A percentile compares a stretch with the other conserved stretches of the same genome.
Evolutionary conservation across 805 yeast species (phyloP).

Genomic region (Scheffersomyces stipitis): DNA sequence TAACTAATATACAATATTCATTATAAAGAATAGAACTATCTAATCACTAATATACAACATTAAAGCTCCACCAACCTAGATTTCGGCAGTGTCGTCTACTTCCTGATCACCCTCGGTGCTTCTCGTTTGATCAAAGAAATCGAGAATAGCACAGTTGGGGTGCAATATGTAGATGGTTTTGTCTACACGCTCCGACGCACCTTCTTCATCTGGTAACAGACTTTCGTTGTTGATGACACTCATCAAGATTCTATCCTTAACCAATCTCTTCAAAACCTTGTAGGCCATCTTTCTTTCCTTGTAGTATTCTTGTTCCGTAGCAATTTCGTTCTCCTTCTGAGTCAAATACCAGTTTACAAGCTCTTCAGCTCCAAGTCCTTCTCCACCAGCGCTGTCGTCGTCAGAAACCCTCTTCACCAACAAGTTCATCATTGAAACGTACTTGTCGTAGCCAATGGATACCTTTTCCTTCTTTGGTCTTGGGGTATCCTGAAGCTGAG

Average conservation of each 20-base stretch:
- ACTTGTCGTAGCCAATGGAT: slow-evolving; percentile 77
- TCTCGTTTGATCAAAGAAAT: slow-evolving; percentile 49
- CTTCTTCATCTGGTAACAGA: slow-evolving; percentile 22
- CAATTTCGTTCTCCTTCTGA: slow-evolving; percentile 68
- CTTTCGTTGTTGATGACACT: slow-evolving; percentile 36
- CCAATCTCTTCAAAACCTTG: slow-evolving; percentile 81
- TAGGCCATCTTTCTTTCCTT: slow-evolving; percentile 67
- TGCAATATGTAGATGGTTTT: slow-evolving; percentile 50
- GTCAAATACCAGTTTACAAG: slow-evolving; percentile 80
- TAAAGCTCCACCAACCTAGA: not conserved
- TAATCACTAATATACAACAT: too few relatives aligned
- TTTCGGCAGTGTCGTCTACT: slow-evolving; percentile 4
- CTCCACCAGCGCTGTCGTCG: slow-evolving; percentile 48
- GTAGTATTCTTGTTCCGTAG: slow-evolving; percentile 68
- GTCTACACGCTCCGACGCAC: slow-evolving; percentile 18
- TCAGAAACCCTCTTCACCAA: slow-evolving; percentile 65
- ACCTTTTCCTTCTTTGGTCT: slow-evolving; percentile 27
- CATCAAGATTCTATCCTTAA: slow-evolving; percentile 82
- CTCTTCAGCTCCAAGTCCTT: slow-evolving; percentile 66
- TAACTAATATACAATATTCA: too few relatives aligned
- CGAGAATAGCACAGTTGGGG: slow-evolving; percentile 82
- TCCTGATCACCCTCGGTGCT: slow-evolving; percentile 17
- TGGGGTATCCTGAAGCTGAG: not conserved
- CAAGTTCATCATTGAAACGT: slow-evolving; percentile 77
- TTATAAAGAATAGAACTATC: too few relatives aligned